Evolutionary conservation across 2,329 filamentous ascomycete genomes (phyloP).

Genomic region (Calonectria henricotiae): DNA sequence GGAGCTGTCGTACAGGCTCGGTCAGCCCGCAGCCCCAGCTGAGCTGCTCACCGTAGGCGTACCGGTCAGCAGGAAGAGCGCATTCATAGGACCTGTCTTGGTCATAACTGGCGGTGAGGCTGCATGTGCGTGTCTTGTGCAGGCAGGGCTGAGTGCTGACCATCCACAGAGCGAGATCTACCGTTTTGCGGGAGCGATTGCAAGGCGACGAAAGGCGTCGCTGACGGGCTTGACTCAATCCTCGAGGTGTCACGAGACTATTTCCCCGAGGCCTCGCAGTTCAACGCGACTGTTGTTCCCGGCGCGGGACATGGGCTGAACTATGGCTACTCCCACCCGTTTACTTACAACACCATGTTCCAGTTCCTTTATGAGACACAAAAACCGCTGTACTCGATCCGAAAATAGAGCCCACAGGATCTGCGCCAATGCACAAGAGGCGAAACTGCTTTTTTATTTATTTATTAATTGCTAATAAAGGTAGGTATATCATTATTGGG

Average conservation of each 20-base stretch:
- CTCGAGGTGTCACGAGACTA: constrained; percentile 61
- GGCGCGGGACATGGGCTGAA: constrained; percentile 69
- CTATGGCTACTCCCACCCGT: constrained; percentile 58
- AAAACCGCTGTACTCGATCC: neutral
- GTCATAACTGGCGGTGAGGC: constrained; percentile 71
- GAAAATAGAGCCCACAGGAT: neutral
- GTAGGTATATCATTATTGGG: constrained; percentile 13
- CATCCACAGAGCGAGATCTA: constrained; percentile 61
- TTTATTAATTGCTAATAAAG: neutral
- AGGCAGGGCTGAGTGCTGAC: constrained; percentile 22
- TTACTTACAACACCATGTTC: constrained; percentile 58
- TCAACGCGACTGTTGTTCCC: constrained; percentile 70
- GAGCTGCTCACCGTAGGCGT: constrained; percentile 72
- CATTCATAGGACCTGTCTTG: constrained; percentile 70
- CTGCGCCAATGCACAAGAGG: constrained; percentile 5
- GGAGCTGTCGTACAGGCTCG: constrained; percentile 61
- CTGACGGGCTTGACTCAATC: constrained; percentile 59
- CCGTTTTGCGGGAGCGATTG: constrained; percentile 78
- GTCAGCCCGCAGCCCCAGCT: constrained; percentile 72
- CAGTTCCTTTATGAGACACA: constrained; percentile 55
- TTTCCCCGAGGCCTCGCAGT: constrained; percentile 65
- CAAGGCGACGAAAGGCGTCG: constrained; percentile 60
- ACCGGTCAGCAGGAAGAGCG: constrained; percentile 54
- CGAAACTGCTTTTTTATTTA: constrained; percentile 4
- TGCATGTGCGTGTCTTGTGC: neutral